A percentile compares a stretch with the other conserved stretches of the same genome.
Conservation (phyloP, 805 yeast genomes). For the Maudiozyma barnettii region DNA sequence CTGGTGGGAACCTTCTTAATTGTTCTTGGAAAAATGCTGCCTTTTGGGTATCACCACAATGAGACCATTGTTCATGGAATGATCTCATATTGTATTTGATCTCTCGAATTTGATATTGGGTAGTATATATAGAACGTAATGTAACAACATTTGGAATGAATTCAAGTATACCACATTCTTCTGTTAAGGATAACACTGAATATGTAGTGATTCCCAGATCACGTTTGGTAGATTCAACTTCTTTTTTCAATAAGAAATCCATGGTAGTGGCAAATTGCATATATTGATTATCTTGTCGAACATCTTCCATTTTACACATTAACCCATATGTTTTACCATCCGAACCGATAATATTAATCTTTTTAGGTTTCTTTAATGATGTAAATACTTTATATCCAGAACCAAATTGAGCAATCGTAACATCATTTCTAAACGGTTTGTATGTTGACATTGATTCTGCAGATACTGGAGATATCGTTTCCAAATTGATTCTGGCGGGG, state of each 20-base stretch:
- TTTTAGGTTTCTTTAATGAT: conserved; percentile 83
- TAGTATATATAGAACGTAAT: conserved; percentile 48
- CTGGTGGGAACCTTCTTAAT: conserved; percentile 45
- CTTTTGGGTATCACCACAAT: conserved; percentile 16
- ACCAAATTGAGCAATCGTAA: conserved; percentile 55
- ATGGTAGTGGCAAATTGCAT: conserved; percentile 83
- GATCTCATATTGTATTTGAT: conserved; percentile 23
- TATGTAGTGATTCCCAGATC: conserved; percentile 66
- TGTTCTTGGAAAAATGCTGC: conserved; percentile 22
- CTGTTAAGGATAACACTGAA: conserved; percentile 81
- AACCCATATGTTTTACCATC: conserved; percentile 67
- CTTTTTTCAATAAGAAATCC: conserved; percentile 58
- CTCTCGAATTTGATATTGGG: conserved; percentile 35
- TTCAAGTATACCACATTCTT: conserved; percentile 82
- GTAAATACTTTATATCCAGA: conserved; percentile 59
- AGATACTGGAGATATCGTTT: conserved; percentile 50
- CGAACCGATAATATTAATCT: conserved; percentile 64
- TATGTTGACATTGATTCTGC: conserved; percentile 34
- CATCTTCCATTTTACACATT: conserved; percentile 83
- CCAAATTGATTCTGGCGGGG: conserved; percentile 65
- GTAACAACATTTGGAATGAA: conserved; percentile 75
- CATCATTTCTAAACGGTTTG: conserved; percentile 39
- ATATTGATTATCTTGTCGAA: conserved; percentile 88
- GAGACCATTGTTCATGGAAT: conserved; percentile 21
- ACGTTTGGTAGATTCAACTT: conserved; percentile 65